Base-by-base conservation (phyloP, 2,329 filamentous ascomycete genomes). In the Fusarium heterosporum region DNA sequence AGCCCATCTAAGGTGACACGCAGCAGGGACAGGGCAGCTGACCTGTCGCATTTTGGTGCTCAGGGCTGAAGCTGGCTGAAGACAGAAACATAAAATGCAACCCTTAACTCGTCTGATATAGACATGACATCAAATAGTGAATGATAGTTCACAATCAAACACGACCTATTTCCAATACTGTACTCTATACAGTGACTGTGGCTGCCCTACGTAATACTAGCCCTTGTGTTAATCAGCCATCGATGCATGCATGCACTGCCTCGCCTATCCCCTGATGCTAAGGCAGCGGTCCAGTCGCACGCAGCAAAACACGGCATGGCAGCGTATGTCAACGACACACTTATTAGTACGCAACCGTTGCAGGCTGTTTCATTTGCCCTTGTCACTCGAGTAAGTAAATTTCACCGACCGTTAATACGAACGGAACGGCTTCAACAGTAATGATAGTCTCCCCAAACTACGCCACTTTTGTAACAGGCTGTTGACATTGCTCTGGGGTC, bases 21-120 rank as follows among this genome's bases (percentile, higher is more conserved):
- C 61, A 69, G 65, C 65, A 42, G 34, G 38, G 65, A 55, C 53
- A 42, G 43, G 46, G 48, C 65, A 69, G 52, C 56, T 68, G 65
- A 68, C 65, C 41, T 66, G 54, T 68, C 64, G 51, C 22, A 39
- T 66, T 58, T 38, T 61, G 41, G 36, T 42, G 38, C 36, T 55
- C 60, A 66, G 60, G 55, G 60, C 61, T 55, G 64, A 68, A 45
- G 55, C 60, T 30, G 39, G 51, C 40, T 52, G 61, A 43, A 55
- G 53, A 55, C 34, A 40, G 32, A 50, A 50, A 48, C 19, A 19
- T 42, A 42, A 22, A 46, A 65, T 66, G 52, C 42, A 59, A 66
- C 48, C 40, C 28, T 52, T 25, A 34, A 22, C 22, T 47, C 40
- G 45, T 42, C 36, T 40, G 16, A 50, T 32, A 56, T 50, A 16